phyloP scores from a whole-genome alignment of 2,329 filamentous ascomycete species.

The Claviceps sp. region DNA sequence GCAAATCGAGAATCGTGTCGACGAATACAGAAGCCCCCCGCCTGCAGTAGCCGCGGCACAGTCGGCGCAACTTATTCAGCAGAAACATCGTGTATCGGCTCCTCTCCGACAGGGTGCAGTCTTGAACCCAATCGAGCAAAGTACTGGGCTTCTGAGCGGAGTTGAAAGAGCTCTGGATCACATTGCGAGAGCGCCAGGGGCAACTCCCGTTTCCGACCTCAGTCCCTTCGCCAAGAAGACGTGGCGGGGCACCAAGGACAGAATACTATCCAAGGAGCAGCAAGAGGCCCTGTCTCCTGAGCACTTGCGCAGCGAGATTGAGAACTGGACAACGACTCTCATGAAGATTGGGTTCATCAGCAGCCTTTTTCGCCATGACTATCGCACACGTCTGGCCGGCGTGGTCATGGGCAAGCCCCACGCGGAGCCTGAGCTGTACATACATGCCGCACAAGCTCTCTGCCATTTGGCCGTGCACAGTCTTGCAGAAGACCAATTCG shows the following conservation, averaged over 20 bases:
- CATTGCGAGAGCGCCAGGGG: conserved; percentile 32
- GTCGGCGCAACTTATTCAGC: conserved; percentile 14
- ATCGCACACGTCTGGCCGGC: conserved; percentile 48
- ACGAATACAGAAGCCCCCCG: conserved; percentile 39
- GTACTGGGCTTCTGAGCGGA: conserved; percentile 27
- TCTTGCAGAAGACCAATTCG: conserved; percentile 68
- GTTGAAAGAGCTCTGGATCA: conserved; percentile 33
- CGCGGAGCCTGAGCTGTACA: conserved; percentile 52
- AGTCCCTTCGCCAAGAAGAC: conserved; percentile 38
- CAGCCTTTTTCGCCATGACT: conserved; percentile 55
- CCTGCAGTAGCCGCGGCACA: conserved; percentile 19
- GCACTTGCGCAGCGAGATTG: conserved; percentile 34
- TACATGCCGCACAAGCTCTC: conserved; percentile 59
- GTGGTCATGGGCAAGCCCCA: conserved; percentile 63
- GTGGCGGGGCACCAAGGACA: conserved; percentile 32
- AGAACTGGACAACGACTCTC: conserved; percentile 31
- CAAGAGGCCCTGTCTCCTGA: conserved; percentile 37
- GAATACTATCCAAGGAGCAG: conserved; percentile 38
- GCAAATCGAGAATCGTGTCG: conserved; percentile 53
- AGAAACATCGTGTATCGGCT: conserved; percentile 22
- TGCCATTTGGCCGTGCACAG: conserved; percentile 58
- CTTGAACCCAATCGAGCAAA: conserved; percentile 25
- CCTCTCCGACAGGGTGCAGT: conserved; percentile 33
- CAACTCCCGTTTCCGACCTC: conserved; percentile 33
- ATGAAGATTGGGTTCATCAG: conserved; percentile 43